Evolutionary conservation across 306 rosid species (phyloP).

Genomic region (Macrotyloma uniflorum): DNA sequence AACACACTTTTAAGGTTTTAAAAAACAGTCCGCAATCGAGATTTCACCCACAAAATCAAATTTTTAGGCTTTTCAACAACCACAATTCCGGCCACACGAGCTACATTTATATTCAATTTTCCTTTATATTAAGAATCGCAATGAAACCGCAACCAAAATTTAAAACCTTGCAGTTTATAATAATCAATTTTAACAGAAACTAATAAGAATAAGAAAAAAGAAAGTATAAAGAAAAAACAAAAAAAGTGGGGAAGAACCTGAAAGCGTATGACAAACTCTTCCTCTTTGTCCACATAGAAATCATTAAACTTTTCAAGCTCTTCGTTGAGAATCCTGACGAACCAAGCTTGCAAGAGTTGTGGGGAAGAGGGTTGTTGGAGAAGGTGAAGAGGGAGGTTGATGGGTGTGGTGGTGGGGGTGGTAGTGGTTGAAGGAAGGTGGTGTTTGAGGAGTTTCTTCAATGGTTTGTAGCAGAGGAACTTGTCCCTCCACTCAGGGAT

Average conservation of each 20-base stretch:
- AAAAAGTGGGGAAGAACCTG: slow-evolving; percentile 62
- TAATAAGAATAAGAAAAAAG: background rate
- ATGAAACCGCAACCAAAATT: background rate
- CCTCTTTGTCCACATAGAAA: slow-evolving; percentile 88
- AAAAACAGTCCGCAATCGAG: too few species aligned
- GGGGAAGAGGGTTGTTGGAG: slow-evolving; percentile 43
- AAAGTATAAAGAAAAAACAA: background rate
- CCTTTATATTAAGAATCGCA: background rate
- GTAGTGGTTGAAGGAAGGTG: slow-evolving; percentile 28
- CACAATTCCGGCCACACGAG: background rate
- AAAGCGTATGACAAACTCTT: slow-evolving; percentile 85
- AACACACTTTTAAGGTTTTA: background rate
- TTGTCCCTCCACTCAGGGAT: slow-evolving; percentile 99
- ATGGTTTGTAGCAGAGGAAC: slow-evolving; percentile 86
- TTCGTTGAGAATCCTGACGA: slow-evolving; percentile 67
- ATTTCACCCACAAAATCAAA: too few species aligned
- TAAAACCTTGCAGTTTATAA: background rate
- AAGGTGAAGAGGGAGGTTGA: slow-evolving; percentile 33
- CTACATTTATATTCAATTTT: background rate
- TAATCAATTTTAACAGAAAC: slow-evolving; percentile 1
- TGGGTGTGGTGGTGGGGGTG: slow-evolving; percentile 15
- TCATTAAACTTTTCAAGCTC: slow-evolving; percentile 90
- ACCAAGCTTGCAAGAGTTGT: slow-evolving; percentile 66
- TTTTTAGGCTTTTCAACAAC: background rate
- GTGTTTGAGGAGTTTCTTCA: slow-evolving; percentile 81